These are phyloP conservation scores for Xylariaceae sp. DNA, from an alignment of 2,329 filamentous ascomycete species.

Conservation along the genomic window DNA sequence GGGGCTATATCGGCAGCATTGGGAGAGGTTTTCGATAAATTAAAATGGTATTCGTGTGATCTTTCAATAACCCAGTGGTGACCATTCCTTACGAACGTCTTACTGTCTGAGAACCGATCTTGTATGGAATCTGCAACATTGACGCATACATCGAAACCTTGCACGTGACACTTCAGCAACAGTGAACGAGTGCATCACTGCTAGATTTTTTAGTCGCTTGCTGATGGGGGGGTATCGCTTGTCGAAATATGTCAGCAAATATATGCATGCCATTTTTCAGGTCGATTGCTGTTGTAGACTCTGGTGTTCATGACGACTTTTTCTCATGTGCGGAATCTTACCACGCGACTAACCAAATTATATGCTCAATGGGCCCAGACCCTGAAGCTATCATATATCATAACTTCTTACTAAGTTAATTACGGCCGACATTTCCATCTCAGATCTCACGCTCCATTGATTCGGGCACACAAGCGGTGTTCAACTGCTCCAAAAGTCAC, in stretches of 20 bases:
- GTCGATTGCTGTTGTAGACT: too few species aligned
- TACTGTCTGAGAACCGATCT: too few species aligned
- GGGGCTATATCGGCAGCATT: too few species aligned
- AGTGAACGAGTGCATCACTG: neutral
- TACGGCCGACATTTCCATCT: constrained; percentile 39
- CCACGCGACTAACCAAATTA: neutral
- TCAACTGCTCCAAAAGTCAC: constrained; percentile 14
- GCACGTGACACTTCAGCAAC: too few species aligned
- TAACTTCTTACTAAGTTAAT: constrained; percentile 41
- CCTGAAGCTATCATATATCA: constrained; percentile 40
- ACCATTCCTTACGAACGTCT: too few species aligned
- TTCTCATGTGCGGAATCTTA: neutral
- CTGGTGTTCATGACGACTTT: neutral
- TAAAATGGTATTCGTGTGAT: too few species aligned
- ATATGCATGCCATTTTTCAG: too few species aligned
- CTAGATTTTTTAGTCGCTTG: constrained; percentile 34
- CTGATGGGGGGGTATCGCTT: constrained; percentile 34
- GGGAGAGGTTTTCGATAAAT: too few species aligned
- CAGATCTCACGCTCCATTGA: constrained; percentile 38
- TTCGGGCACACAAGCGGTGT: constrained; percentile 32
- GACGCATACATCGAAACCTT: too few species aligned
- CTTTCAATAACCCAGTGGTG: too few species aligned
- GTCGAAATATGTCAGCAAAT: too few species aligned
- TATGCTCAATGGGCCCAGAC: constrained; percentile 44
- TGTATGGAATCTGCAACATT: too few species aligned